These are phyloP conservation scores for Eutrema yunnanense DNA, from an alignment of 345 rosid genomes.

Conservation along the genomic window DNA sequence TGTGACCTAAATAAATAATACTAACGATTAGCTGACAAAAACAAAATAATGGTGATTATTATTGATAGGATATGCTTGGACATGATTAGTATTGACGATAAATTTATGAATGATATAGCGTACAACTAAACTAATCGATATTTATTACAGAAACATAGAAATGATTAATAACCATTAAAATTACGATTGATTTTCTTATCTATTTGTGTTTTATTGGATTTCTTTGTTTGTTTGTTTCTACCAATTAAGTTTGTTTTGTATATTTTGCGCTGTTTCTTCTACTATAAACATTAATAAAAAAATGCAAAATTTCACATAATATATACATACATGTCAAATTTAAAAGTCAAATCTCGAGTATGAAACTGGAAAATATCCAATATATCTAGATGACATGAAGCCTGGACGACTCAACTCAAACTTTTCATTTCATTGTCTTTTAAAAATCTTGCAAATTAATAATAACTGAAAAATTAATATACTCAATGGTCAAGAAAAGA, in stretches of 20 bases:
- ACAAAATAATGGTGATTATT: background rate
- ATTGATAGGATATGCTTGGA: conserved; percentile 5
- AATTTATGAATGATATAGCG: background rate
- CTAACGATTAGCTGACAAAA: conserved; percentile 9
- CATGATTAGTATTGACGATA: background rate
- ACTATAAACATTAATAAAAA: background rate
- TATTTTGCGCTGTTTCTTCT: background rate
- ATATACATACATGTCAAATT: background rate
- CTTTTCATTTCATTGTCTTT: background rate
- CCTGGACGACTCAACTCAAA: background rate
- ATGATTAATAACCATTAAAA: background rate
- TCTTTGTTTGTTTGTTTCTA: background rate
- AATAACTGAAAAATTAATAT: background rate
- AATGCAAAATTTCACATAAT: background rate
- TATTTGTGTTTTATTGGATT: background rate
- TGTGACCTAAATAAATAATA: background rate
- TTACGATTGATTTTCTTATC: background rate
- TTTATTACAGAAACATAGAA: too few relatives aligned
- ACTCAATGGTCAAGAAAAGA: background rate
- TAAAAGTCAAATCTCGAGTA: background rate
- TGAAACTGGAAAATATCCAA: background rate
- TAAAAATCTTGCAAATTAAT: background rate
- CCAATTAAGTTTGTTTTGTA: background rate
- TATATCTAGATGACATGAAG: background rate
- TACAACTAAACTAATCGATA: background rate